A percentile compares a stretch with the other conserved stretches of the same genome.
Conservation (phyloP, 768 basidiomycete species). For the Lactarius hatsudake region DNA sequence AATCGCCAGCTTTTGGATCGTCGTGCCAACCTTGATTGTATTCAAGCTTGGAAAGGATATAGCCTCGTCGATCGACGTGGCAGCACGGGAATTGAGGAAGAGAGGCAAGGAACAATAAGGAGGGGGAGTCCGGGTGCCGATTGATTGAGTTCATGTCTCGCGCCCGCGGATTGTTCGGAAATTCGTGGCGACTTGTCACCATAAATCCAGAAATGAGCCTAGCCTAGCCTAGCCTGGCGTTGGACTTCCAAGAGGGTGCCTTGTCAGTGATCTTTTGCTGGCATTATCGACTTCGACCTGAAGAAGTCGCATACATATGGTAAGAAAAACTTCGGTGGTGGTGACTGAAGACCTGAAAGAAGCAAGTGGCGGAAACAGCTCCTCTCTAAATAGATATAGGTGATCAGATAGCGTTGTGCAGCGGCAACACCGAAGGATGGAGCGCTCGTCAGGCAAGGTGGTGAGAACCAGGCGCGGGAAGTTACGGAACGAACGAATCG, state of each 20-base stretch:
- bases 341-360: not conserved
- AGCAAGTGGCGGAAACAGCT: conserved; percentile 1
- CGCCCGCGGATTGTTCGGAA: conserved; percentile 5
- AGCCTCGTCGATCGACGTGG: conserved; percentile 39
- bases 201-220: conserved; percentile 1
- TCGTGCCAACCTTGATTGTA: conserved; percentile 63
- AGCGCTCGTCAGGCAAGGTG: not conserved
- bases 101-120: conserved; percentile 35
- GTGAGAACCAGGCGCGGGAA: not conserved
- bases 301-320: not conserved
- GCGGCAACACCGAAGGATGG: not conserved
- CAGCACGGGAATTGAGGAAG: conserved; percentile 33
- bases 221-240: conserved; percentile 5
- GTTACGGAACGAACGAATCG: not conserved
- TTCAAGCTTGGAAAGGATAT: conserved; percentile 64
- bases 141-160: conserved; percentile 1
- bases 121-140: not conserved
- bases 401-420: conserved; percentile 17
- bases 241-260: not conserved
- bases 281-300: conserved; percentile 9
- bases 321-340: not conserved
- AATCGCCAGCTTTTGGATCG: conserved; percentile 64
- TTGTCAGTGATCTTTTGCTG: not conserved
- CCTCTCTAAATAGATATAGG: not conserved
- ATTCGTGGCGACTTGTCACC: conserved; percentile 15